These are phyloP conservation scores for Ogataea pilisensis DNA, from an alignment of 805 yeast species.

Conservation along the genomic window DNA sequence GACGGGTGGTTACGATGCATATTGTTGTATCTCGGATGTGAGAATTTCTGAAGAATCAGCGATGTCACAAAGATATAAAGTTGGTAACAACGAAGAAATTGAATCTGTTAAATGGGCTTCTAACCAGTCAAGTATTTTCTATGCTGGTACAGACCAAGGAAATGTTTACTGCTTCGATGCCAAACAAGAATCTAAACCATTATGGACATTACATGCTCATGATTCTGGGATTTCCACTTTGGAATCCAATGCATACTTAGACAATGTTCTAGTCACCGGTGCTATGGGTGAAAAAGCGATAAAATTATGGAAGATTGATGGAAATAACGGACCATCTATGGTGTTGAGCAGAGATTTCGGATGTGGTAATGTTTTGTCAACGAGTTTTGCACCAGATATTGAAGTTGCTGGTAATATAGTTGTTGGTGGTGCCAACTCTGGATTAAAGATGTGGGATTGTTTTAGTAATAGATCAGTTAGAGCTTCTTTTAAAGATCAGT, in stretches of 20 bases:
- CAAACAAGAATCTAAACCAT: constrained; percentile 58
- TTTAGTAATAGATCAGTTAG: constrained; percentile 80
- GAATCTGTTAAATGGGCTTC: constrained; percentile 80
- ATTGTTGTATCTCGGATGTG: constrained; percentile 78
- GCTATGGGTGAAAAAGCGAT: constrained; percentile 87
- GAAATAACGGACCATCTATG: constrained; percentile 63
- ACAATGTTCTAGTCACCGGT: constrained; percentile 76
- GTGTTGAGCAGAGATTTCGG: constrained; percentile 88
- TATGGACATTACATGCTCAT: constrained; percentile 97
- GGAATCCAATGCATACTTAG: constrained; percentile 60
- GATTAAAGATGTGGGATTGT: constrained; percentile 89
- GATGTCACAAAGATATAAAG: constrained; percentile 62
- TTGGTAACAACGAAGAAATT: constrained; percentile 62
- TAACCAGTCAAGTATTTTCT: constrained; percentile 47
- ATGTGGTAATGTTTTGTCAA: constrained; percentile 84
- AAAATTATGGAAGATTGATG: constrained; percentile 78
- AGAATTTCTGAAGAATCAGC: constrained; percentile 59
- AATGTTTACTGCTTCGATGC: constrained; percentile 85
- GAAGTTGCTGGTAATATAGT: constrained; percentile 77
- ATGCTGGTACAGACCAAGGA: constrained; percentile 91
- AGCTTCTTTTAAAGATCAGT: constrained; percentile 56
- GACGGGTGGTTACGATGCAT: constrained; percentile 93
- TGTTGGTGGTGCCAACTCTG: constrained; percentile 82
- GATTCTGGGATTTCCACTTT: constrained; percentile 89
- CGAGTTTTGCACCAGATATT: constrained; percentile 79